Base-by-base conservation (phyloP, 192 early-diverging fungal genomes). In the Chytriomyces confervae region DNA sequence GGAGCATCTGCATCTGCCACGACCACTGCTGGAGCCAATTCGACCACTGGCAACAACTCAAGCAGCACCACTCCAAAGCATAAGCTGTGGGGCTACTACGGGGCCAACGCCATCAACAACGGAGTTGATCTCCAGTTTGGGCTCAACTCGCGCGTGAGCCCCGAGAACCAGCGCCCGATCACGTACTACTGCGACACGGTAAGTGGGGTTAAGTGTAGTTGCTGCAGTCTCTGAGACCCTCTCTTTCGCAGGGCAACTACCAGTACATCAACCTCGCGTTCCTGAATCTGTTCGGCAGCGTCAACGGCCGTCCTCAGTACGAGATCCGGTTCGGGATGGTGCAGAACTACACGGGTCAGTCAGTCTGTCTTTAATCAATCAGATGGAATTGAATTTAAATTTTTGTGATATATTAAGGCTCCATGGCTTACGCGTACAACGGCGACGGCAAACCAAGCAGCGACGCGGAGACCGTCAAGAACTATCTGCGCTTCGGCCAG, bases 261-360 rank as follows among this genome's bases (percentile, higher is more conserved):
- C 43, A 69, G 43, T 16, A 16, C 43, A 69, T 69, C 18, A 69
- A 69, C 46, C 48, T 69, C 8, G 67, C 67, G 2, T 69, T 69
- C 24, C 67, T 69, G 67, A 23, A 36, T 18, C 10, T 20, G 11
- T 69, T 69, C 7, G 67, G 67, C 18, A 11, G 43, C 20, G 53
- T 57, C 2, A 57, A 57, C 5, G 53, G 53, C 1, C 53, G 13
- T 13, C 53, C 53, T 13, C 20, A 57, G 13, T 57, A 57, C 53
- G 53, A 57, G 53, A 57, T 57, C 3, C 53, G 53, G 2, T 57
- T 57, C 5, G 53, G 16, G 16, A 57, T 57, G 53, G 20, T 57
- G 3, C 13, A 57, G 16, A 20, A 20, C 5, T 57, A 57, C 5
- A 20, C 13, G 13, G 53, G 53, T 57, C 5, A 2, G 53, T 57